Base-by-base conservation (phyloP, 1,139 yeast genomes). In the Candida sp. region DNA sequence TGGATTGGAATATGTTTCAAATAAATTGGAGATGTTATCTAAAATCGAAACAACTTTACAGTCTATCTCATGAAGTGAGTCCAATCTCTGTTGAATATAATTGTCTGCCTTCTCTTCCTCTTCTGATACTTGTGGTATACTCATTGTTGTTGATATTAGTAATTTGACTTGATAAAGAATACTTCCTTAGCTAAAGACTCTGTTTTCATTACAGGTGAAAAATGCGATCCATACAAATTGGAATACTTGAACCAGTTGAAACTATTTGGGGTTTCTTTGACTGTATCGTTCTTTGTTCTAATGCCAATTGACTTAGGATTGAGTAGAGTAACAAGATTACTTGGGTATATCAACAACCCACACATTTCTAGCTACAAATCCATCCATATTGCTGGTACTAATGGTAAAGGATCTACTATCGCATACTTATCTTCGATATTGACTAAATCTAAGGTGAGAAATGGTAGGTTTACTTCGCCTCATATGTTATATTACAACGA, bases 321-420 rank as follows among this genome's bases (percentile, higher is more conserved):
- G n/a, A 54, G 76, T 1, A 66, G 96, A 43, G 75, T 88, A 0
- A 42, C 70, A 0, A 61, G 62, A 41, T 75, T 89, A n/a, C 73
- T 88, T n/a, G 52, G 60, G 4, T 65, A 69, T 40, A 63, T 89
- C 30, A 89, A 89, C 0, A 77, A 80, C 54, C 97, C 96, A 0
- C 96, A 88, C 39, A 57, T 61, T 15, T 53, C 49, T 29, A 49
- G 64, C 2, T 80, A 80, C 59, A 78, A 79, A 49, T 80, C 90
- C 1, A 67, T 91, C 5, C 97, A 91, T 58, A 75, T 91, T 8
- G 96, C 97, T 0, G 98, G 98, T 0, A 91, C 97, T 4, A 91
- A 91, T 58, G 98, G 98, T 0, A 91, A 91, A 57, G 98, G 98
- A 0, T 88, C 96, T 0, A 88, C 90, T 0, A 81, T 95, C 46